Conservation (phyloP, 2,329 filamentous ascomycete species). For the Botrytis sinoallii region DNA sequence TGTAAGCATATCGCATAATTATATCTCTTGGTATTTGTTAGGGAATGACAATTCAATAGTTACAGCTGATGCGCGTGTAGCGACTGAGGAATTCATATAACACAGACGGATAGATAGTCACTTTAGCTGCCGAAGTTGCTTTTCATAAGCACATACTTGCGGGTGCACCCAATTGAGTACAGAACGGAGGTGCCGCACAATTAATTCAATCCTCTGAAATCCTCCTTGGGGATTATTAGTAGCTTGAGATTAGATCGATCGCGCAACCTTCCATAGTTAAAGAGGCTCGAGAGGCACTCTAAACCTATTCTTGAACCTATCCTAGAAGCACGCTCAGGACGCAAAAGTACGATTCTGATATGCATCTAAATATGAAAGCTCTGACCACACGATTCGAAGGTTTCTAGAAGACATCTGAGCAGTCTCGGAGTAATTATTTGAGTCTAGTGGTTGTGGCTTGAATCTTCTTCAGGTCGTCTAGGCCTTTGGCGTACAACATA, state of each 20-base stretch:
- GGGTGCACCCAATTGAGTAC: not conserved
- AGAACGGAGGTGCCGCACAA: constrained; percentile 1
- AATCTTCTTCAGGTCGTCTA: not conserved
- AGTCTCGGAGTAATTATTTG: not conserved
- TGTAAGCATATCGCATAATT: not conserved
- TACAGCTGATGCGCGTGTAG: not conserved
- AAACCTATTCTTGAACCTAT: not conserved
- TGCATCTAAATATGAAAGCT: not conserved
- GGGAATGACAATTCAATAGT: not conserved
- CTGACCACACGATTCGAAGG: not conserved
- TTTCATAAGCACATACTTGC: not conserved
- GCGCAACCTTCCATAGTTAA: not conserved
- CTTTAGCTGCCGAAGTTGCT: not conserved
- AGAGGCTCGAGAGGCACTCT: not conserved
- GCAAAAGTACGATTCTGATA: not conserved
- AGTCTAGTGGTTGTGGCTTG: constrained; percentile 3
- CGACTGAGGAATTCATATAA: not conserved
- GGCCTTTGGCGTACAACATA: not conserved
- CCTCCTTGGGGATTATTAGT: not conserved
- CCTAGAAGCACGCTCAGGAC: not conserved
- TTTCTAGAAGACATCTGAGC: constrained; percentile 11
- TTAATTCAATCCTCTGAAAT: not conserved
- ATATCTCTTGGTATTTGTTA: not conserved
- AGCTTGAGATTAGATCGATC: not conserved
- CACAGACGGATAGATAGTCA: not conserved